phyloP scores from a whole-genome alignment of 2,329 filamentous ascomycete species.

The Aspergillus puulaauensis region DNA sequence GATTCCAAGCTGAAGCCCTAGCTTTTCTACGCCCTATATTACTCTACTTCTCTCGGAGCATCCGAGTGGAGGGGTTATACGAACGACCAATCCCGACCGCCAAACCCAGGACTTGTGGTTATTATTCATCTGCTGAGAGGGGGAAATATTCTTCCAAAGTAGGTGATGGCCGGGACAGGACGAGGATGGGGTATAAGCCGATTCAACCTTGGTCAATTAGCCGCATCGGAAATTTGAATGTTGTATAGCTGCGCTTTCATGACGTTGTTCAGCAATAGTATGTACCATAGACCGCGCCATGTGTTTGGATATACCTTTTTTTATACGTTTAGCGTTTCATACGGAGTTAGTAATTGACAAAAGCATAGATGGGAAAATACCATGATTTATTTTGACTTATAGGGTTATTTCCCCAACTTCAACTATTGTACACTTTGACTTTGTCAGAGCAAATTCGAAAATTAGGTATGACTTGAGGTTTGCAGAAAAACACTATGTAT shows the following conservation, averaged over 20 bases:
- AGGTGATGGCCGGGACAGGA: not conserved
- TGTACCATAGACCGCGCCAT: not conserved
- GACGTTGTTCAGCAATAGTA: not conserved
- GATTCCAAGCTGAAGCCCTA: not conserved
- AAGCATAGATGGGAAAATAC: not conserved
- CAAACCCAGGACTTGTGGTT: not conserved
- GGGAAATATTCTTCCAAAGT: not conserved
- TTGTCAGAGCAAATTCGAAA: not conserved
- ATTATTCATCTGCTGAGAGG: not conserved
- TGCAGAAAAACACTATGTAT: not conserved
- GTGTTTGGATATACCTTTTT: not conserved
- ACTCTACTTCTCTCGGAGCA: not conserved
- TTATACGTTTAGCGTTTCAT: not conserved
- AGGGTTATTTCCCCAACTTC: not conserved
- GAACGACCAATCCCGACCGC: not conserved
- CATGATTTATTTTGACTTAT: not conserved
- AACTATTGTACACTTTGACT: not conserved
- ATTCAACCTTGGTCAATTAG: not conserved
- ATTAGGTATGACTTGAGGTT: not conserved
- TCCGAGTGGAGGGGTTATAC: not conserved
- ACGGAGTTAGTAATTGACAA: not conserved
- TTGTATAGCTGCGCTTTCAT: not conserved
- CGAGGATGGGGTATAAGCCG: not conserved
- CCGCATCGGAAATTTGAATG: not conserved
- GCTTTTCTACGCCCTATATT: not conserved